Evolutionary conservation across 768 basidiomycete species (phyloP).

Genomic region (Lactifluus pinguis): DNA sequence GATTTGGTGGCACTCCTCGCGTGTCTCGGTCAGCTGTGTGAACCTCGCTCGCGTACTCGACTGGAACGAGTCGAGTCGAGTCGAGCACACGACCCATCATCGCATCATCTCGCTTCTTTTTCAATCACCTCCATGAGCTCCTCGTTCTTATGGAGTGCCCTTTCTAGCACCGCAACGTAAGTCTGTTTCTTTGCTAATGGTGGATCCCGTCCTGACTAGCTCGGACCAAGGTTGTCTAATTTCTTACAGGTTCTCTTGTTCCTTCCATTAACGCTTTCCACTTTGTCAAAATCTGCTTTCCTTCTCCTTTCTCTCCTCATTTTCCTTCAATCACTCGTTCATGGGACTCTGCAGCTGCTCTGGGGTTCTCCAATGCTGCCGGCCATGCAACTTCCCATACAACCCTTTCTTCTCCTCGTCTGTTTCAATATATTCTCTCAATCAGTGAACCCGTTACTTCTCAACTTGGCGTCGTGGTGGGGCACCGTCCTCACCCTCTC

Average conservation of each 20-base stretch:
- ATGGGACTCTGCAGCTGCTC: constrained; percentile 67
- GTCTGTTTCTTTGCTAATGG: neutral
- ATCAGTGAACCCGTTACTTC: constrained; percentile 47
- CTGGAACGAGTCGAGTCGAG: no score
- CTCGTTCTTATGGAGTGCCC: constrained; percentile 58
- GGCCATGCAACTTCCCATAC: constrained; percentile 77
- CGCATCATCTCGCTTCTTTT: neutral
- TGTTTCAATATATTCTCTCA: constrained; percentile 80
- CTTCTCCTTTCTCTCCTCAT: constrained; percentile 73
- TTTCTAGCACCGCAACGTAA: constrained; percentile 48
- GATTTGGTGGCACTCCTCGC: no score
- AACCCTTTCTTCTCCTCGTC: constrained; percentile 77
- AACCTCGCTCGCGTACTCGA: no score
- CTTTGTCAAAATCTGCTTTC: constrained; percentile 71
- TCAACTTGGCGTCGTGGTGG: constrained; percentile 60
- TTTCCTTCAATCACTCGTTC: constrained; percentile 67
- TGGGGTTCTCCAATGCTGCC: constrained; percentile 66
- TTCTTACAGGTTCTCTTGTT: constrained; percentile 75
- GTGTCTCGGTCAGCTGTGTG: no score
- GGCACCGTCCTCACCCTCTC: constrained; percentile 59
- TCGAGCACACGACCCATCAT: no score
- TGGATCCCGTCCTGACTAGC: constrained; percentile 11
- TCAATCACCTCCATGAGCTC: constrained; percentile 33
- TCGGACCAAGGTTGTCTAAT: constrained; percentile 51
- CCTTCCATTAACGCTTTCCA: constrained; percentile 76